Evolutionary conservation across 1,284 basidiomycete genomes (phyloP).

Genomic region (Grifola frondosa): DNA sequence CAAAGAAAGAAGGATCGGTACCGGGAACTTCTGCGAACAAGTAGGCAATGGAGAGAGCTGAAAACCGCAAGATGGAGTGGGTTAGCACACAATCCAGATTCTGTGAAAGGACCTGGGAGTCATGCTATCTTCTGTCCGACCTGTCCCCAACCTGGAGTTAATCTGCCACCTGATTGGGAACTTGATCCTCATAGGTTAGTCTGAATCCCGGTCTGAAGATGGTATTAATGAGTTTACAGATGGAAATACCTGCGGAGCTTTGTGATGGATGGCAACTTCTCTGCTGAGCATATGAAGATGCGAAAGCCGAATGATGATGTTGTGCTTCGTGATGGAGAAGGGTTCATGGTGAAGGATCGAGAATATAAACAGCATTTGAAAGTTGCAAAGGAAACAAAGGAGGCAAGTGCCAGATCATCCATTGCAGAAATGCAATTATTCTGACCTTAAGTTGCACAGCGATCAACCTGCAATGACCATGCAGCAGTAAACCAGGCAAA

Average conservation of each 20-base stretch:
- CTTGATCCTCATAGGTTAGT: neutral
- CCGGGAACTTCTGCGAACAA: neutral
- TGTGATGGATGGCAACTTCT: slow-evolving; percentile 3
- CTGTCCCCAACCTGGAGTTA: slow-evolving; percentile 1
- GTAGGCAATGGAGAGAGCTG: slow-evolving; percentile 1
- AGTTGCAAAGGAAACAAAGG: neutral
- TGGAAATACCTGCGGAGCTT: neutral
- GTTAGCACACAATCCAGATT: too few relatives aligned
- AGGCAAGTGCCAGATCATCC: neutral
- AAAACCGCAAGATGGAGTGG: too few relatives aligned
- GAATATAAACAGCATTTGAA: neutral
- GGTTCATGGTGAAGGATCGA: neutral
- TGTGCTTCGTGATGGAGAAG: neutral
- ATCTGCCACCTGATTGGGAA: slow-evolving; percentile 1
- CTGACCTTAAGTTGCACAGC: neutral
- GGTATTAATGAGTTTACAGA: neutral
- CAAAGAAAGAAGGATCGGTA: slow-evolving; percentile 1
- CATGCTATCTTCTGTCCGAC: neutral
- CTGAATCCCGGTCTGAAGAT: too few relatives aligned
- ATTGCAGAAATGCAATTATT: neutral
- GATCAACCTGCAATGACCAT: slow-evolving; percentile 3
- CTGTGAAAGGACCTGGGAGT: neutral
- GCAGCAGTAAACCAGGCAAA: slow-evolving; percentile 10
- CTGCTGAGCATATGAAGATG: slow-evolving; percentile 2
- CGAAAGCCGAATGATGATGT: slow-evolving; percentile 3